Percentiles rank a stretch among this genome's conserved stretches.
Evolutionary conservation across 2,329 filamentous ascomycete species (phyloP).

Genomic region (Drechslera avenae): DNA sequence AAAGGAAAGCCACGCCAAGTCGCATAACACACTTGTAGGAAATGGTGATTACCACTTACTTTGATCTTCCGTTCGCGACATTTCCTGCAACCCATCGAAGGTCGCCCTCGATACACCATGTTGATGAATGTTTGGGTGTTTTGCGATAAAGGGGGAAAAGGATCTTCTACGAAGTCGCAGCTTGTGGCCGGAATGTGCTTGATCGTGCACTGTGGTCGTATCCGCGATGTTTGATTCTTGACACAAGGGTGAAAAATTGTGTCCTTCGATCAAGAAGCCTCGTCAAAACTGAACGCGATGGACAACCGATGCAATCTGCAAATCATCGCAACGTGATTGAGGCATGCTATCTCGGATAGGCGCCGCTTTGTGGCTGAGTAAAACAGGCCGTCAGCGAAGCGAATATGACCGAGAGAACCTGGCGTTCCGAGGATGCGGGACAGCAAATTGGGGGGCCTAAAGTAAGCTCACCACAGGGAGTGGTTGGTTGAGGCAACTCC

Average conservation of each 20-base stretch:
- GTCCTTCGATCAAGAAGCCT: too few relatives aligned
- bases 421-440: too few relatives aligned
- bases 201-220: too few relatives aligned
- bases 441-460: too few relatives aligned
- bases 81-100: conserved; percentile 41
- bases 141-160: too few relatives aligned
- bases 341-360: not conserved
- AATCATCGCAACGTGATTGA: not conserved
- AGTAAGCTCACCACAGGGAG: too few relatives aligned
- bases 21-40: not conserved
- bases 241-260: not conserved
- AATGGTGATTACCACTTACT: conserved; percentile 27
- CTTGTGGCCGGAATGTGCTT: too few relatives aligned
- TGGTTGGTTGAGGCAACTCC: too few relatives aligned
- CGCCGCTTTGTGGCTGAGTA: not conserved
- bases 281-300: too few relatives aligned
- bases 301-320: too few relatives aligned
- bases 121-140: not conserved
- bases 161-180: not conserved
- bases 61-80: conserved; percentile 52
- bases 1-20: not conserved
- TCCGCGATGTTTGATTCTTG: too few relatives aligned
- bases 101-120: conserved; percentile 44
- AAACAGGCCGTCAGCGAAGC: not conserved
- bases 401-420: too few relatives aligned